A percentile compares a stretch with the other conserved stretches of the same genome.
Evolutionary conservation across 2,329 filamentous ascomycete genomes (phyloP).

Genomic region (Raffaelea deltoideospora): DNA sequence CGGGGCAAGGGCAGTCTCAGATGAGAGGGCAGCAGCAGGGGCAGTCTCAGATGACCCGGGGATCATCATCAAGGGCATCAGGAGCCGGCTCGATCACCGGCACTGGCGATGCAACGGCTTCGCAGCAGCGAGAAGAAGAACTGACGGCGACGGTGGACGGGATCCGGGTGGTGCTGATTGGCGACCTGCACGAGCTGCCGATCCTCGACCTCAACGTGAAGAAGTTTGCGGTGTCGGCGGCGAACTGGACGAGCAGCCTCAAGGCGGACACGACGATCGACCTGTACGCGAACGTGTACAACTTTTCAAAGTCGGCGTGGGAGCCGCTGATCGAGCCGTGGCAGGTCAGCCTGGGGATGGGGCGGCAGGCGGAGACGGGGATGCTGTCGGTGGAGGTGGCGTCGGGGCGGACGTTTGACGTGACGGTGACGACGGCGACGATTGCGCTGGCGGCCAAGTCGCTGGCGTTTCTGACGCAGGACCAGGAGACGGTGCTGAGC

Average conservation of each 20-base stretch:
- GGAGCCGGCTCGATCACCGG: not conserved
- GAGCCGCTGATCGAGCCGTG: constrained; percentile 93
- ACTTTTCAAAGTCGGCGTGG: constrained; percentile 98
- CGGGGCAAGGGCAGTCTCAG: no score
- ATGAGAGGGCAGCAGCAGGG: constrained; percentile 9
- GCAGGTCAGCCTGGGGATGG: constrained; percentile 83
- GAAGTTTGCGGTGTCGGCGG: constrained; percentile 67
- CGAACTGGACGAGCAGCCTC: constrained; percentile 81
- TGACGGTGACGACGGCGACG: constrained; percentile 83
- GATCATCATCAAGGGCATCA: no score
- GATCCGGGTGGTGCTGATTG: constrained; percentile 82
- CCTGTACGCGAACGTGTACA: constrained; percentile 92
- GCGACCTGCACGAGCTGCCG: constrained; percentile 87
- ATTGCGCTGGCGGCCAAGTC: constrained; percentile 91
- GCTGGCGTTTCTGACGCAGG: constrained; percentile 71
- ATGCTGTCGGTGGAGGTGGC: constrained; percentile 70
- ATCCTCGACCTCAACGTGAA: constrained; percentile 90
- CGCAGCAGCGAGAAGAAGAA: constrained; percentile 45
- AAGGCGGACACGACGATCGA: constrained; percentile 83
- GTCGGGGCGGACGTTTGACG: constrained; percentile 79
- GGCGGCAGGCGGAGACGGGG: constrained; percentile 60
- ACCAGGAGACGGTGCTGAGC: constrained; percentile 82
- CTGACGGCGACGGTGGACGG: constrained; percentile 78
- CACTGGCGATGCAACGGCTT: constrained; percentile 8
- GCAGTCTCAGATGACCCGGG: not conserved